Percentiles rank a stretch among this genome's conserved stretches.
Evolutionary conservation across 2,329 filamentous ascomycete species (phyloP).

Genomic region (Mycosphaerella sp.): DNA sequence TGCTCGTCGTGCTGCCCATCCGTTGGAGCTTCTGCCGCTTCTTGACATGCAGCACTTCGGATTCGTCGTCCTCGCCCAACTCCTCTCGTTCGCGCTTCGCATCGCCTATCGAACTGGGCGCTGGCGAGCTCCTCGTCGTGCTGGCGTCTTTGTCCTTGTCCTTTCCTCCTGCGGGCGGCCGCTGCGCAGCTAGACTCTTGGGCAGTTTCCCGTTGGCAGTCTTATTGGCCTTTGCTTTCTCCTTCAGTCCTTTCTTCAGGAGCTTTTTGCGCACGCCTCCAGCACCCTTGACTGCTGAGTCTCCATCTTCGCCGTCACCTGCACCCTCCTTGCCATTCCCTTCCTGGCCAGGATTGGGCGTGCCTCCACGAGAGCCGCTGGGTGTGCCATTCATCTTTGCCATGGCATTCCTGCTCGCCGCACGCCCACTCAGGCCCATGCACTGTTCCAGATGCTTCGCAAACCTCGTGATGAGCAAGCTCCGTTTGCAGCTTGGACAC

Average conservation of each 20-base stretch:
- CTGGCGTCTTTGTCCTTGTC: conserved; percentile 10
- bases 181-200: conserved; percentile 25
- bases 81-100: conserved; percentile 34
- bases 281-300: conserved; percentile 21
- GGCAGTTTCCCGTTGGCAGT: conserved; percentile 33
- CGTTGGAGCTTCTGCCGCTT: conserved; percentile 35
- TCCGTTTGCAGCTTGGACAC: conserved; percentile 56
- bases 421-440: conserved; percentile 51
- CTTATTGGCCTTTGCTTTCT: conserved; percentile 41
- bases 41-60: conserved; percentile 31
- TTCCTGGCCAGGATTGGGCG: conserved; percentile 29
- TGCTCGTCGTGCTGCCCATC: conserved; percentile 33
- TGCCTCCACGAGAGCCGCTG: conserved; percentile 30
- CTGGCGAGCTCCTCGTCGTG: conserved; percentile 18
- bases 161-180: conserved; percentile 14
- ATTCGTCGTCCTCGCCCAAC: conserved; percentile 29
- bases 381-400: conserved; percentile 38
- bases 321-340: conserved; percentile 21
- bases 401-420: conserved; percentile 46
- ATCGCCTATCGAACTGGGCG: conserved; percentile 19
- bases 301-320: conserved; percentile 29
- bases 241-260: conserved; percentile 37
- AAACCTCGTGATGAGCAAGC: conserved; percentile 54
- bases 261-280: conserved; percentile 34
- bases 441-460: conserved; percentile 57